Percentiles rank a stretch among this genome's conserved stretches.
Conservation (phyloP, 139 green algal species). For the Chlamydomonas applanata region DNA sequence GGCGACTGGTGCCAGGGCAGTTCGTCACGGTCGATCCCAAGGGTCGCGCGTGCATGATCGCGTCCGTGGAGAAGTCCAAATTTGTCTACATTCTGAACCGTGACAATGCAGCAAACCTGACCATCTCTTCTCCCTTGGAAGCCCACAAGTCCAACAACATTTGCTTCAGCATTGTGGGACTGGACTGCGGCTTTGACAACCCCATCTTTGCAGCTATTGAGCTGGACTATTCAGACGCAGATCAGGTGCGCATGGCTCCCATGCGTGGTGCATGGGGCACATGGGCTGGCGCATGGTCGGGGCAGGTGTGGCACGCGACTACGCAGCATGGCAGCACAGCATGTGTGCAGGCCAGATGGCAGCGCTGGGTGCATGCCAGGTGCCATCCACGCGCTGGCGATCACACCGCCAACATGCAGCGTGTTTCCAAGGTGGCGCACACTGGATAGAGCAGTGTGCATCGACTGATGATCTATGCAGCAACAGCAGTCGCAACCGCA, state of each 20-base stretch:
- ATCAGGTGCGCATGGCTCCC: slow-evolving; percentile 62
- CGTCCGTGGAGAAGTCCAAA: slow-evolving; percentile 95
- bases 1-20: slow-evolving; percentile 94
- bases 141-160: slow-evolving; percentile 94
- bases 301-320: too few species aligned
- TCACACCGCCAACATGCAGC: too few species aligned
- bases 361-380: too few species aligned
- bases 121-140: slow-evolving; percentile 96
- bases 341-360: too few species aligned
- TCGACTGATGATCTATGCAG: too few species aligned
- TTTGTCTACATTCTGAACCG: slow-evolving; percentile 98
- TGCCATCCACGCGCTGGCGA: too few species aligned
- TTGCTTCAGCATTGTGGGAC: slow-evolving; percentile 72
- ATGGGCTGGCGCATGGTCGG: too few species aligned
- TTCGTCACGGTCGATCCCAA: slow-evolving; percentile 91
- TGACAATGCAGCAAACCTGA: slow-evolving; percentile 90
- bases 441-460: too few species aligned
- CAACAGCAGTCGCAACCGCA: too few species aligned
- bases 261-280: too few species aligned
- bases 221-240: slow-evolving; percentile 91
- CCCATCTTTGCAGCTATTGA: slow-evolving; percentile 98
- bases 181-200: slow-evolving; percentile 99
- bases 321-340: too few species aligned
- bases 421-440: too few species aligned
- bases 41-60: slow-evolving; percentile 92